Percentiles rank a stretch among this genome's conserved stretches.
phyloP scores from a whole-genome alignment of 345 rosid genomes.

The Bruguiera sexangula region DNA sequence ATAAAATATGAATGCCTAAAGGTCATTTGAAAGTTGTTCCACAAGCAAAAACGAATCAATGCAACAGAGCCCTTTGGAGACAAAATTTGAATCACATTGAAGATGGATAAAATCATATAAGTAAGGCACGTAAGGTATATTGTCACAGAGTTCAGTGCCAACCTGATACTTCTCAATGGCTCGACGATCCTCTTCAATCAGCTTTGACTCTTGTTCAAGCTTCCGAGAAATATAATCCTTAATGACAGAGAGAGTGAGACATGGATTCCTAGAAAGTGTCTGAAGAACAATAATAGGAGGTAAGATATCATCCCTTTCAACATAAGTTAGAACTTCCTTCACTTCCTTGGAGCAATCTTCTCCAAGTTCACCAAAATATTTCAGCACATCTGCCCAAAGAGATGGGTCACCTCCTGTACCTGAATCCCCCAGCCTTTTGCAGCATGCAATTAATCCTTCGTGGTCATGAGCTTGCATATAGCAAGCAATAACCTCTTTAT shows the following conservation, averaged over 20 bases:
- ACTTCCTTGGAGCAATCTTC: slow-evolving; percentile 98
- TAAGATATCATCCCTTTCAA: slow-evolving; percentile 89
- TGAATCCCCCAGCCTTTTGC: slow-evolving; percentile 92
- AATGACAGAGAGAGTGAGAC: slow-evolving; percentile 91
- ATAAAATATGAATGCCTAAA: no score
- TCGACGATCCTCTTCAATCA: slow-evolving; percentile 89
- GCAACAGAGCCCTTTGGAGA: no score
- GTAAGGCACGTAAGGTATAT: background rate
- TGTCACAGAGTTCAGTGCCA: slow-evolving; percentile 14
- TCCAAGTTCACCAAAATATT: slow-evolving; percentile 96
- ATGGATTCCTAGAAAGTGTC: slow-evolving; percentile 83
- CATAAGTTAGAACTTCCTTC: slow-evolving; percentile 81
- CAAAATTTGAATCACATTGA: background rate
- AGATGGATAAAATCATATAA: background rate
- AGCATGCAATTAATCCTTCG: slow-evolving; percentile 88
- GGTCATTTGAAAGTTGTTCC: no score
- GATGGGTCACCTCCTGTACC: slow-evolving; percentile 89
- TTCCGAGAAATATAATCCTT: slow-evolving; percentile 94
- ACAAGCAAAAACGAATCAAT: no score
- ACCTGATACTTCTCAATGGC: slow-evolving; percentile 97
- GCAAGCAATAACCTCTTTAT: slow-evolving; percentile 95
- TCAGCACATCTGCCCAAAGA: slow-evolving; percentile 98
- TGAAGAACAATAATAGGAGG: slow-evolving; percentile 98
- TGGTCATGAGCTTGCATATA: slow-evolving; percentile 97
- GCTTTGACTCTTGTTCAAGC: slow-evolving; percentile 90